Evolutionary conservation across 305 asterid genomes (phyloP).

Genomic region (Fraxinus latifolia): DNA sequence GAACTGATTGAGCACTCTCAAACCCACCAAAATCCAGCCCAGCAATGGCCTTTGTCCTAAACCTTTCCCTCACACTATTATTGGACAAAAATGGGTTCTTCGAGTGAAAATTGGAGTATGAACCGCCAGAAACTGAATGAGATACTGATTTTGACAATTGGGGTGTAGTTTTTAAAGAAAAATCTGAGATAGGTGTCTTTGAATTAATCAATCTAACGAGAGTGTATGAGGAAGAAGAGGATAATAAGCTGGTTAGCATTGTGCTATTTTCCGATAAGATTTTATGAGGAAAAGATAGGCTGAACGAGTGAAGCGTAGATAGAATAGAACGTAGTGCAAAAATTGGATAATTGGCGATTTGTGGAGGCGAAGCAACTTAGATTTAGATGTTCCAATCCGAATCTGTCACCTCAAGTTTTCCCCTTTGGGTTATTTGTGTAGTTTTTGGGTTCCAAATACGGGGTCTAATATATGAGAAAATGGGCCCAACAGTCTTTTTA

Average conservation of each 20-base stretch:
- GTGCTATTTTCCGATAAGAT: slow-evolving; percentile 18
- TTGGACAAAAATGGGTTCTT: slow-evolving; percentile 30
- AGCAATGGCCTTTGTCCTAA: slow-evolving; percentile 45
- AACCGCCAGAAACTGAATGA: slow-evolving; percentile 28
- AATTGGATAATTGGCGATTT: slow-evolving; percentile 52
- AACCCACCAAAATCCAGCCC: slow-evolving; percentile 68
- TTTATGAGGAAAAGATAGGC: slow-evolving; percentile 24
- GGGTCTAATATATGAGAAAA: background rate
- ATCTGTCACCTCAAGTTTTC: background rate
- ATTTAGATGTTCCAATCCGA: slow-evolving; percentile 33
- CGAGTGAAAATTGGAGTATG: slow-evolving; percentile 28
- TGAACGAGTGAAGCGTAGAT: slow-evolving; percentile 29
- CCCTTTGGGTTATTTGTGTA: background rate
- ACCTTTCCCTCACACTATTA: slow-evolving; percentile 31
- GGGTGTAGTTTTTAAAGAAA: slow-evolving; percentile 37
- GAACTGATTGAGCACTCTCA: slow-evolving; percentile 72
- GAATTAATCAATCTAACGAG: slow-evolving; percentile 44
- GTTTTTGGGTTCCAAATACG: background rate
- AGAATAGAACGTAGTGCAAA: slow-evolving; percentile 19
- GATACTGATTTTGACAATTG: slow-evolving; percentile 43
- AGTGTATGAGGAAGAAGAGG: slow-evolving; percentile 49
- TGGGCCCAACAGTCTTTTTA: background rate
- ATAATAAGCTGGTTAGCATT: slow-evolving; percentile 64
- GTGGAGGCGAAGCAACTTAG: slow-evolving; percentile 62
- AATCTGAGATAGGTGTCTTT: slow-evolving; percentile 40